Evolutionary conservation across 2,329 filamentous ascomycete genomes (phyloP).

Genomic region (Fusarium sp.): DNA sequence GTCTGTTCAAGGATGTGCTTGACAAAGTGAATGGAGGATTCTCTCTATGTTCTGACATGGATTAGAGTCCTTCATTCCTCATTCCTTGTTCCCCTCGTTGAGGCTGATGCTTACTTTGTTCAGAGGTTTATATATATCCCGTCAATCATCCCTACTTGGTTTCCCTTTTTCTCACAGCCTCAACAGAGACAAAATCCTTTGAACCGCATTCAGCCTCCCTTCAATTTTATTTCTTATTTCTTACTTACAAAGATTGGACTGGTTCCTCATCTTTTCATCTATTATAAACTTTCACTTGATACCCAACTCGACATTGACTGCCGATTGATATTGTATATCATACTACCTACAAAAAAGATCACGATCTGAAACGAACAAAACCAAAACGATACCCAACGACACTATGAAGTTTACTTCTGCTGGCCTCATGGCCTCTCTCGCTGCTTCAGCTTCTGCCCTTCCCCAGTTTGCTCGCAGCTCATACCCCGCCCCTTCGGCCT

Average conservation of each 20-base stretch:
- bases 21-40: not conserved
- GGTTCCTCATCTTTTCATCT: constrained; percentile 22
- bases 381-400: constrained; percentile 10
- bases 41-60: constrained; percentile 3
- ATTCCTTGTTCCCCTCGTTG: constrained; percentile 1
- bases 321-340: constrained; percentile 14
- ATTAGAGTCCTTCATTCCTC: constrained; percentile 8
- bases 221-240: constrained; percentile 6
- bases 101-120: constrained; percentile 33
- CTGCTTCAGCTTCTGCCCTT: constrained; percentile 35
- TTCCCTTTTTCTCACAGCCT: constrained; percentile 23
- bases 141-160: constrained; percentile 3
- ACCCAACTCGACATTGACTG: constrained; percentile 24
- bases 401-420: constrained; percentile 41
- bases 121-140: constrained; percentile 21
- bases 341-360: constrained; percentile 2
- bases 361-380: constrained; percentile 1
- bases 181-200: constrained; percentile 11
- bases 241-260: constrained; percentile 29
- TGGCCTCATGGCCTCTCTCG: constrained; percentile 39
- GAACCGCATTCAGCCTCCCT: constrained; percentile 26
- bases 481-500: constrained; percentile 13
- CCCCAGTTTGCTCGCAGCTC: constrained; percentile 29
- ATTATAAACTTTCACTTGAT: constrained; percentile 11
- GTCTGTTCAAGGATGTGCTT: constrained; percentile 17